phyloP scores from a whole-genome alignment of 2,329 filamentous ascomycete species.

The Paraconiothyrium brasiliense region DNA sequence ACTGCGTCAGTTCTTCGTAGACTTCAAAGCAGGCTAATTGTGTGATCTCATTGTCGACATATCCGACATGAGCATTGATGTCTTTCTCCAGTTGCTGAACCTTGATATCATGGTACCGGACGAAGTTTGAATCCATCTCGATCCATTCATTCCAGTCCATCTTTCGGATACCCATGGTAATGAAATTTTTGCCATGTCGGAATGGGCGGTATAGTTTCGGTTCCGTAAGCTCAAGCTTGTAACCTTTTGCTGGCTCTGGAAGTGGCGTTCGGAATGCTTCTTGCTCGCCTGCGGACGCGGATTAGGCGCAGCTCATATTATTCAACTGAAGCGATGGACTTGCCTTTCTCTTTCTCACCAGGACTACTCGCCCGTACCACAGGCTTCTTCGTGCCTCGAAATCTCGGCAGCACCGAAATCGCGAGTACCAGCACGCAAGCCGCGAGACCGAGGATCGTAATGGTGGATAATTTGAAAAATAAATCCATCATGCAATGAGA shows the following conservation, averaged over 20 bases:
- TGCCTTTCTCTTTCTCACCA: constrained; percentile 8
- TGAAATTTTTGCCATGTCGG: constrained; percentile 17
- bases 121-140: constrained; percentile 19
- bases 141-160: constrained; percentile 20
- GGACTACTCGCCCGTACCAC: background rate
- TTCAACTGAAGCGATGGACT: background rate
- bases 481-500: constrained; percentile 1
- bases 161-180: constrained; percentile 19
- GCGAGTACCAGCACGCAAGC: constrained; percentile 7
- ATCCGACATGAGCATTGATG: constrained; percentile 13
- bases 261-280: constrained; percentile 8
- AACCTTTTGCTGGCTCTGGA: constrained; percentile 10
- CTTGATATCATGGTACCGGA: constrained; percentile 16
- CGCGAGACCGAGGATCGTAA: constrained; percentile 1
- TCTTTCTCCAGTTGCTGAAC: constrained; percentile 11
- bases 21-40: constrained; percentile 13
- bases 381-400: background rate
- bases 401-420: background rate
- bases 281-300: background rate
- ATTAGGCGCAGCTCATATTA: background rate
- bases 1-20: constrained; percentile 11
- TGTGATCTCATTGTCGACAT: constrained; percentile 16
- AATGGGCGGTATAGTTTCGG: constrained; percentile 18
- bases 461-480: background rate
- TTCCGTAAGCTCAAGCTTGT: constrained; percentile 9